Base-by-base conservation (phyloP, 257 asterid species). In the Nemophila menziesii region DNA sequence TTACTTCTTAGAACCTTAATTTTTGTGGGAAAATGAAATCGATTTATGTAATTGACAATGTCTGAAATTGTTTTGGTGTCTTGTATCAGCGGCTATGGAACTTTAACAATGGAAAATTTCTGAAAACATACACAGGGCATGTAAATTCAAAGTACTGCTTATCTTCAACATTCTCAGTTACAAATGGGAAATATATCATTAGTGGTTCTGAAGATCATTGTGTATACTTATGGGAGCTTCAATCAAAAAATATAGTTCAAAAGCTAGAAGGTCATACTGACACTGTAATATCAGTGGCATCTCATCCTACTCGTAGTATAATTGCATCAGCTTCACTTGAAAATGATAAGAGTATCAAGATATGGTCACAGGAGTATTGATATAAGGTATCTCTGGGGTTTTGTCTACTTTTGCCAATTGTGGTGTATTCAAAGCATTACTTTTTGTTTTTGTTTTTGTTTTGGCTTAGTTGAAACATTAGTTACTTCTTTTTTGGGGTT, bases 231-330 rank as follows among this genome's bases (percentile, higher is more conserved):
- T 90, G 93, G 94, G 99, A 90, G 63, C 94, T 90, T 22, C 99
- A 90, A 55, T 70, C 96, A 8, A 77, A 82, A 54, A 74, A 79
- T 62, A 56, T 90, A 43, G 82, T 89, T 57, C 99, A 90, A 56
- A 90, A 80, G 73, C 74, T 89, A 43, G 99, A 85, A 85, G 94
- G 96, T 14, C 96, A 85, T 39, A 79, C 80, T 4, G 99, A 79
- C 27, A 55, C 81, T 0, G 93, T 90, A 13, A 39, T 85, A 48
- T 74, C 92, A 1, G 99, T 85, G 10, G 36, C 99, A 3, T 81
- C 92, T 47, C 93, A 90, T 65, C 94, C 99, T 0, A 76, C 82
- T 1, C 57, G 62, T 45, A 81, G 79, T 55, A 81, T 79, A 73
- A 80, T 90, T 34, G 98, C 98, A 8, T 90, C 96, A 18, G 81